Evolutionary conservation across 1,284 basidiomycete genomes (phyloP).

Genomic region (Taiwanofungus camphoratus): DNA sequence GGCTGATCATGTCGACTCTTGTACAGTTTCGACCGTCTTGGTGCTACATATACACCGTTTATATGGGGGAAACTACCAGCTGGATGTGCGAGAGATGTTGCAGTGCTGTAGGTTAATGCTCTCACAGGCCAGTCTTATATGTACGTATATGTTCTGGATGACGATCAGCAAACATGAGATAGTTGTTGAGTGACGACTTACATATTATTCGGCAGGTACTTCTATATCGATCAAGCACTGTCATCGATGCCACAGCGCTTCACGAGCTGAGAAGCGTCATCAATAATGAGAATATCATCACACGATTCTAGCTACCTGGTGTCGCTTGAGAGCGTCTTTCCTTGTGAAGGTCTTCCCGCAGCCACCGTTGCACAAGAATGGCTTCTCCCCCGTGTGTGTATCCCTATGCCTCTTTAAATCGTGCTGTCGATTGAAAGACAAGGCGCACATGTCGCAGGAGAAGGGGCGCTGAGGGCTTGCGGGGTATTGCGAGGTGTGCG

Average conservation of each 20-base stretch:
- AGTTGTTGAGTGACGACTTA: too few relatives aligned
- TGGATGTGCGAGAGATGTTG: too few relatives aligned
- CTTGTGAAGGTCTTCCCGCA: constrained; percentile 81
- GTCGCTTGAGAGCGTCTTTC: constrained; percentile 76
- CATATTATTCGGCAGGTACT: too few relatives aligned
- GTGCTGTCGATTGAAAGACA: constrained; percentile 78
- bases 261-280: constrained; percentile 47
- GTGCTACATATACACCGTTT: constrained; percentile 20
- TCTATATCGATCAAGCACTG: constrained; percentile 41
- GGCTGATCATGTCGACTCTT: constrained; percentile 13
- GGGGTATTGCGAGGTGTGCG: constrained; percentile 45
- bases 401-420: constrained; percentile 77
- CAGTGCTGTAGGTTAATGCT: too few relatives aligned
- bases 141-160: too few relatives aligned
- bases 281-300: constrained; percentile 4
- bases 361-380: constrained; percentile 72
- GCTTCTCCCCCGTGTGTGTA: constrained; percentile 77
- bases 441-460: constrained; percentile 71
- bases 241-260: constrained; percentile 72
- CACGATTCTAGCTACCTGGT: constrained; percentile 46
- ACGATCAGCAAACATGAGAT: too few relatives aligned
- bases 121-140: too few relatives aligned
- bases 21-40: constrained; percentile 18
- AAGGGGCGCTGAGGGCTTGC: constrained; percentile 66
- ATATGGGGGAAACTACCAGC: too few relatives aligned